Evolutionary conservation across 352 stramenopile genomes (phyloP), one percentile per base, ranked within the genome.

Genomic region (Phytophthora europaea): DNA sequence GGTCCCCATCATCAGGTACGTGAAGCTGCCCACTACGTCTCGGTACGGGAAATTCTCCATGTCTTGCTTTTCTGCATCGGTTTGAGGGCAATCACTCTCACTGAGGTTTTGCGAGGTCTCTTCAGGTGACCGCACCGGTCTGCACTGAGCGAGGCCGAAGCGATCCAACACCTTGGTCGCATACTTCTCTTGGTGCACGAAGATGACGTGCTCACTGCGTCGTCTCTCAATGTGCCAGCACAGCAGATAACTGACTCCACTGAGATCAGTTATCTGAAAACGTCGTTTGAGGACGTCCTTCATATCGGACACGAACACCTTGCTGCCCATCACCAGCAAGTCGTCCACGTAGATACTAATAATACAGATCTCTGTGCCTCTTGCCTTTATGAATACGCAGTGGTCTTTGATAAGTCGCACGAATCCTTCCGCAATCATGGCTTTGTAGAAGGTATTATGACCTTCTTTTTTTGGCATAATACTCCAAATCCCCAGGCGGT

Each of bases 171-270:
- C 71, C 31, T 58, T 74, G 7, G 47, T 59, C 45, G 60, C 61
- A 28, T 74, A 78, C 7, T 78, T 65, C 4, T 58, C 23, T 58
- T 74, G 65, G 15, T 73, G 53, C 6, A 71, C 59, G 26, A 71
- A 68, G 9, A 78, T 55, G 0, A 65, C 28, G 26, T 48, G 23
- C n/a, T 50, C 60, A 31, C 23, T 54, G 3, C 64, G 59, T 18
- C 65, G 48, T 40, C 63, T 10, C 36, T 33, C 43, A n/a, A 73
- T 69, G 13, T 52, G 66, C 63, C 56, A 70, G 4, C 51, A 53
- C 4, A 72, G 31, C 6, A 73, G 15, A 22, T 13, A 40, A 76
- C n/a, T 59, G 61, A 13, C 23, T 40, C 72, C 69, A 18, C 57
- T 57, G 7, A 70, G 34, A 40, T 26, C 23, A 26, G 23, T 26